Evolutionary conservation across 805 yeast species (phyloP).

Genomic region (Yarrowia keelungensis): DNA sequence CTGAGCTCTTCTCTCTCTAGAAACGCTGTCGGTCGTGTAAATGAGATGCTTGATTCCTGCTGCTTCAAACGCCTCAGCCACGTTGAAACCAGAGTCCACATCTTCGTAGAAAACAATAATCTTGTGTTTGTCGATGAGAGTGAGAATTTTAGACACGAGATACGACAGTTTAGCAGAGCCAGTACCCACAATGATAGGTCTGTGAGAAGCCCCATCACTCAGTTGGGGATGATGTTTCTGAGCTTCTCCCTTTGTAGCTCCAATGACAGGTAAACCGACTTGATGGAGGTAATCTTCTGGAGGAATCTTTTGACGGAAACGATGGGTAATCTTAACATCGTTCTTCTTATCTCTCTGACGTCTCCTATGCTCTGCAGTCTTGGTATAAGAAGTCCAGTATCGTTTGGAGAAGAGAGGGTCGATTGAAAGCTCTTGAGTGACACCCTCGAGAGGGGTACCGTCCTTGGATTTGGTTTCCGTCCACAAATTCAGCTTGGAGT

Average conservation of each 20-base stretch:
- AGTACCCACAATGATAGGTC: slow-evolving; percentile 54
- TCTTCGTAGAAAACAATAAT: slow-evolving; percentile 71
- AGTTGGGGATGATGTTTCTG: not conserved
- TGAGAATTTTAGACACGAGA: slow-evolving; percentile 60
- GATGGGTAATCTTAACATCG: not conserved
- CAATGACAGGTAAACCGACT: not conserved
- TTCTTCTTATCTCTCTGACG: not conserved
- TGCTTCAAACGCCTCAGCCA: slow-evolving; percentile 68
- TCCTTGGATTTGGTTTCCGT: not conserved
- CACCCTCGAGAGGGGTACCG: not conserved
- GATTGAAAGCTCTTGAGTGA: not conserved
- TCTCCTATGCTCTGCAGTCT: not conserved
- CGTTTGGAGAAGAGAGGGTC: slow-evolving; percentile 9
- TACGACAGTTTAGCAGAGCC: slow-evolving; percentile 71
- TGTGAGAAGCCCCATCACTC: not conserved
- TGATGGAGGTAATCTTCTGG: not conserved
- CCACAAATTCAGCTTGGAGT: slow-evolving; percentile 2
- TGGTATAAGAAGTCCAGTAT: not conserved
- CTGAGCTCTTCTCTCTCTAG: slow-evolving; percentile 58
- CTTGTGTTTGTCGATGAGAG: slow-evolving; percentile 58
- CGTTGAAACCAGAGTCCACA: slow-evolving; percentile 72
- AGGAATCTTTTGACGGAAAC: not conserved
- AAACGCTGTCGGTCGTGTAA: slow-evolving; percentile 64
- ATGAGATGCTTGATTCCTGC: slow-evolving; percentile 66
- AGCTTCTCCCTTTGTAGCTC: not conserved